A percentile compares a stretch with the other conserved stretches of the same genome.
phyloP scores from a whole-genome alignment of 1,284 basidiomycete genomes.

The Cryptococcus depauperatus region DNA sequence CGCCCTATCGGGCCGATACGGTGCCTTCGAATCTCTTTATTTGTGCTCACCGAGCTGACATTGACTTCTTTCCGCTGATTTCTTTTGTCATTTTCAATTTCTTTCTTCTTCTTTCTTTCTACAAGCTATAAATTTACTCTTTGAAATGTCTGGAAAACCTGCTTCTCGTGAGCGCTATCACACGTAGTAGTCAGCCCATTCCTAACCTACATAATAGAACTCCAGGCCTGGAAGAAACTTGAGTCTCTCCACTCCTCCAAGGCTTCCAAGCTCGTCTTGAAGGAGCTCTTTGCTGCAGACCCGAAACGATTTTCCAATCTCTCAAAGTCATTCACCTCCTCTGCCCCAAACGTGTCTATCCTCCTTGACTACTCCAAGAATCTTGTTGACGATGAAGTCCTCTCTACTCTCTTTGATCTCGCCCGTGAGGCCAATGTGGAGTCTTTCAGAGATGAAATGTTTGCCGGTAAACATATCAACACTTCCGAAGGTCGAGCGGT shows the following conservation, averaged over 20 bases:
- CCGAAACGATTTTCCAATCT: slow-evolving; percentile 75
- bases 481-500: slow-evolving; percentile 95
- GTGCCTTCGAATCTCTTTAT: no score
- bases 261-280: slow-evolving; percentile 67
- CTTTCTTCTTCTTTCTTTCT: not conserved
- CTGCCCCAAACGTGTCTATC: slow-evolving; percentile 61
- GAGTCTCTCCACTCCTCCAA: slow-evolving; percentile 74
- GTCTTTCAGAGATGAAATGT: slow-evolving; percentile 84
- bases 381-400: slow-evolving; percentile 78
- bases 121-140: no score
- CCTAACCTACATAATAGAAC: slow-evolving; percentile 51
- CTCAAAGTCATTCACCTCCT: slow-evolving; percentile 67
- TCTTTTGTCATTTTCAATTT: not conserved
- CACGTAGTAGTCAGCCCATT: not conserved
- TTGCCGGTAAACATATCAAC: slow-evolving; percentile 93
- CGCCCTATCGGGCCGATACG: no score
- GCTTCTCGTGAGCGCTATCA: slow-evolving; percentile 28
- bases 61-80: not conserved
- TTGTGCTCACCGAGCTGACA: no score
- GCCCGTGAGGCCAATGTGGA: slow-evolving; percentile 82
- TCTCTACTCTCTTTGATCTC: slow-evolving; percentile 66
- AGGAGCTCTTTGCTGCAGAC: slow-evolving; percentile 85
- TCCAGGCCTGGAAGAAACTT: slow-evolving; percentile 83
- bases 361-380: slow-evolving; percentile 97
- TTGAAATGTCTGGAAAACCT: slow-evolving; percentile 40